These are phyloP conservation scores for Geranomyces variabilis DNA, from an alignment of 192 early-diverging fungal genomes.

Conservation along the genomic window DNA sequence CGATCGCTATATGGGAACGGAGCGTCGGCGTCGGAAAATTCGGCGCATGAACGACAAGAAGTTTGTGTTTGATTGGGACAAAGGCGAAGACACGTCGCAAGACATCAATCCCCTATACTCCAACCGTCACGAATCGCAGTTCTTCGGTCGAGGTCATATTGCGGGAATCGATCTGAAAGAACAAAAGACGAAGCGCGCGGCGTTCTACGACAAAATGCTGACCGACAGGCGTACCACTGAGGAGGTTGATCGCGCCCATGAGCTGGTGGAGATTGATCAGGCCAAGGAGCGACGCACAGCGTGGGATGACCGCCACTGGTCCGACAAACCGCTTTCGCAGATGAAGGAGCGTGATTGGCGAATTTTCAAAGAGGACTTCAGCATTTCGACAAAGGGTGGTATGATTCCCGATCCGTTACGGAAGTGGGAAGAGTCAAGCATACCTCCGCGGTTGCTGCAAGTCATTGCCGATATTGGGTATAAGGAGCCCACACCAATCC, in stretches of 20 bases:
- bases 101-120: slow-evolving; percentile 92
- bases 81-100: slow-evolving; percentile 90
- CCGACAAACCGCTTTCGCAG: slow-evolving; percentile 82
- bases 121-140: slow-evolving; percentile 59
- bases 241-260: slow-evolving; percentile 57
- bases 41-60: slow-evolving; percentile 90
- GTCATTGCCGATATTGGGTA: slow-evolving; percentile 87
- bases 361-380: slow-evolving; percentile 98
- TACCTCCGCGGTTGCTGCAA: slow-evolving; percentile 70
- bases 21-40: slow-evolving; percentile 69
- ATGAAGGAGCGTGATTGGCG: slow-evolving; percentile 99
- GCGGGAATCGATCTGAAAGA: slow-evolving; percentile 85
- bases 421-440: slow-evolving; percentile 80
- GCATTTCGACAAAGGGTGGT: slow-evolving; percentile 92
- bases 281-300: slow-evolving; percentile 69
- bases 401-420: slow-evolving; percentile 90
- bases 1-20: slow-evolving; percentile 82
- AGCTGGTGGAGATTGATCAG: slow-evolving; percentile 63
- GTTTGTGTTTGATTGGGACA: slow-evolving; percentile 98
- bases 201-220: slow-evolving; percentile 72
- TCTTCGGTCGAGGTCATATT: slow-evolving; percentile 89
- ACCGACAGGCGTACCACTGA: slow-evolving; percentile 56
- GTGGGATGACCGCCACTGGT: slow-evolving; percentile 95
- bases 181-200: slow-evolving; percentile 64
- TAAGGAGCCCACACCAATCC: slow-evolving; percentile 94